phyloP scores from a whole-genome alignment of 164 flowering plant species.

The Nymphaea thermarum region DNA sequence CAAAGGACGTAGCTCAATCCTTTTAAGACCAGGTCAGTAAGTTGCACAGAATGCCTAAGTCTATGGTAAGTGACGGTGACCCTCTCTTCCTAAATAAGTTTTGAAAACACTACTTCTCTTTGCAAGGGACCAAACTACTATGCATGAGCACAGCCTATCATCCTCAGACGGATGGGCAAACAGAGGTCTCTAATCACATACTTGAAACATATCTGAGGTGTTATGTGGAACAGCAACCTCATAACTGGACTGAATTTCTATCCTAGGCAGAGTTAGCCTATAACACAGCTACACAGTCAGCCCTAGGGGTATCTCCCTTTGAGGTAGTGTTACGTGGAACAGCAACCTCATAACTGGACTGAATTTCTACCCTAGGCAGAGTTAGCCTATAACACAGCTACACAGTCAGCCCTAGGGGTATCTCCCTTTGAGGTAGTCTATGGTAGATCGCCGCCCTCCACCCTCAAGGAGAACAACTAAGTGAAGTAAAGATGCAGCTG shows the following conservation, averaged over 20 bases:
- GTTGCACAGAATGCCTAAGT: slow-evolving; percentile 3
- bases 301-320: neutral
- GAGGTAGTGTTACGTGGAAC: neutral
- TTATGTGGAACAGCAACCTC: neutral
- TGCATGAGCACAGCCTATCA: neutral
- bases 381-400: neutral
- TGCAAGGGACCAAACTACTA: neutral
- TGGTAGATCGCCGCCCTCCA: neutral
- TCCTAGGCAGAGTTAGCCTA: neutral
- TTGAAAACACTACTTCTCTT: slow-evolving; percentile 1
- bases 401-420: neutral
- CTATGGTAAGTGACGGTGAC: slow-evolving; percentile 4
- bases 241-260: neutral
- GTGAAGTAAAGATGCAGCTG: too few relatives aligned
- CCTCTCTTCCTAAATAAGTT: slow-evolving; percentile 1
- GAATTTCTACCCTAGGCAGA: neutral
- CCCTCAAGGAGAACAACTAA: too few relatives aligned
- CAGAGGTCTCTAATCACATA: neutral
- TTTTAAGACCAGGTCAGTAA: neutral
- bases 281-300: neutral
- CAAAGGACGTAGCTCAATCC: neutral
- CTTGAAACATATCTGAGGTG: neutral
- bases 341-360: neutral
- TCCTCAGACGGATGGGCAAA: neutral
- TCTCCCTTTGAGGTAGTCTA: neutral